phyloP scores from a whole-genome alignment of 83 land plant genomes.

The Thuja plicata region DNA sequence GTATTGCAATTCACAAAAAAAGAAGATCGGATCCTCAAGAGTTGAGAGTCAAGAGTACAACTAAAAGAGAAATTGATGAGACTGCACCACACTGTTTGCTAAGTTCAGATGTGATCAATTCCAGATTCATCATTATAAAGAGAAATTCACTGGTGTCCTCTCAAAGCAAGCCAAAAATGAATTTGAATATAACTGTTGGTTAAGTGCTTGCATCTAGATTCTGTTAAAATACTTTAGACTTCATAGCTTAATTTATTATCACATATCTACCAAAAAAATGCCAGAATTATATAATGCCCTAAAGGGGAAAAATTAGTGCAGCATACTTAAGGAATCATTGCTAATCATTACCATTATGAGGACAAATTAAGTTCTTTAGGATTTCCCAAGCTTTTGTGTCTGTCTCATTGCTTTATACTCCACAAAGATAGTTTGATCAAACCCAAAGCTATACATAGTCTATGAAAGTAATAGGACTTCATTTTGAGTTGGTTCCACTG shows the following conservation, averaged over 20 bases:
- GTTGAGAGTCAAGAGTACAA: background rate
- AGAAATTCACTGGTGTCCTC: background rate
- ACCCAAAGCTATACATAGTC: background rate
- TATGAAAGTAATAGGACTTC: background rate
- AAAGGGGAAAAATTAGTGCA: background rate
- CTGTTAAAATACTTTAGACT: background rate
- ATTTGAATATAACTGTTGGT: background rate
- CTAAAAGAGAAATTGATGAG: background rate
- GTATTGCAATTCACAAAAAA: background rate
- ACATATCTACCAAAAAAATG: background rate
- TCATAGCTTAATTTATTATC: background rate
- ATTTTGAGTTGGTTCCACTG: background rate
- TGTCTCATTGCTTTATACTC: background rate
- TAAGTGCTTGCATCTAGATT: background rate
- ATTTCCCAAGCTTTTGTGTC: background rate
- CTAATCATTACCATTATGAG: background rate
- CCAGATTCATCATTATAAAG: background rate
- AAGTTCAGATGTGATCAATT: background rate
- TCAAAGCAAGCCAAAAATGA: background rate
- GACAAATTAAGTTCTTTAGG: background rate
- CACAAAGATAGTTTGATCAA: background rate
- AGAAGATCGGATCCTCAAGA: background rate
- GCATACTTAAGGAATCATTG: background rate
- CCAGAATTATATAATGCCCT: background rate
- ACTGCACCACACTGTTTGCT: background rate